phyloP scores from a whole-genome alignment of 805 yeast species.

The Schwanniomyces yamadae region DNA sequence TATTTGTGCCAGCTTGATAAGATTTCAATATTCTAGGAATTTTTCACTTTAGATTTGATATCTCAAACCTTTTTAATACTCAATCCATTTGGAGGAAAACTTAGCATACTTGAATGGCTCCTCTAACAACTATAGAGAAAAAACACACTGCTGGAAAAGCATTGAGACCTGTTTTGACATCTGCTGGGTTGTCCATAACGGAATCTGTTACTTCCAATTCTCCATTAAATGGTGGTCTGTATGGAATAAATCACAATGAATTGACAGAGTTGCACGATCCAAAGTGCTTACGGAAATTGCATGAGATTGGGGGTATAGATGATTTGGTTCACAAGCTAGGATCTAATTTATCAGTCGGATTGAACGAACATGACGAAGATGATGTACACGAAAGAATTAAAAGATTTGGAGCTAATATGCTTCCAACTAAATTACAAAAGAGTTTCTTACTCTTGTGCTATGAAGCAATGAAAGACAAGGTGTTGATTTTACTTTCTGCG shows the following conservation, averaged over 20 bases:
- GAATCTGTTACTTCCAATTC: conserved; percentile 12
- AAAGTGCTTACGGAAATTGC: conserved; percentile 48
- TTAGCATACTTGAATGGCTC: conserved; percentile 8
- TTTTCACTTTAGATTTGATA: no score
- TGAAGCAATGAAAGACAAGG: conserved; percentile 89
- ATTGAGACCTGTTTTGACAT: neutral
- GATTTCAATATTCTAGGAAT: no score
- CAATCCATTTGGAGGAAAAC: no score
- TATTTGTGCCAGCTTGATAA: no score
- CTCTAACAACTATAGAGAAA: conserved; percentile 10
- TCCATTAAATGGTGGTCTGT: conserved; percentile 15
- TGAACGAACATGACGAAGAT: conserved; percentile 32
- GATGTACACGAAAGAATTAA: conserved; percentile 35
- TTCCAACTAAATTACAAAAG: conserved; percentile 74
- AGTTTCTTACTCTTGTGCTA: conserved; percentile 66
- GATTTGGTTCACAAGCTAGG: conserved; percentile 28
- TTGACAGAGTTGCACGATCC: conserved; percentile 60
- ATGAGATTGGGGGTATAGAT: conserved; percentile 47
- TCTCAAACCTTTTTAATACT: neutral
- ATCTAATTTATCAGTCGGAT: conserved; percentile 42
- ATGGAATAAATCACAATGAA: conserved; percentile 19
- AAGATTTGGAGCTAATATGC: conserved; percentile 64
- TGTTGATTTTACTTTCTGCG: conserved; percentile 72
- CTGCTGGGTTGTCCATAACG: neutral
- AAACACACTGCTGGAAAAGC: neutral